These are phyloP conservation scores for Curvularia verruculosa DNA, from an alignment of 2,329 filamentous ascomycete genomes.

Conservation along the genomic window DNA sequence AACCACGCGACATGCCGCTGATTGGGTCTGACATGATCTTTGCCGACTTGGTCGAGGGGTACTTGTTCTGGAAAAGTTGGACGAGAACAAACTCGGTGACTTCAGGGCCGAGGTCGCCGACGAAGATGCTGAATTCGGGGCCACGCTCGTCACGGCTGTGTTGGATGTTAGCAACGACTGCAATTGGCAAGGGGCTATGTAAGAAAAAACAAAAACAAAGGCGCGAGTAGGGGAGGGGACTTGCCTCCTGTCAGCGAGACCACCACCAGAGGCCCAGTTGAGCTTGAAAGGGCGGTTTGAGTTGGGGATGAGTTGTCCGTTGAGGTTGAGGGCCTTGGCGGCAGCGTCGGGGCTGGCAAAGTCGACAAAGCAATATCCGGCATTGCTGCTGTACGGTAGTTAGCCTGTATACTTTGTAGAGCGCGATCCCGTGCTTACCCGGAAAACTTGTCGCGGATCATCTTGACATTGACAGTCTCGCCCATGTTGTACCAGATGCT, in stretches of 20 bases:
- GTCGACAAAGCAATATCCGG: conserved; percentile 98
- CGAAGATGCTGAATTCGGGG: conserved; percentile 96
- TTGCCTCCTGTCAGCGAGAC: conserved; percentile 89
- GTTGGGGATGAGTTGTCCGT: conserved; percentile 89
- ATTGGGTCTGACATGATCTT: conserved; percentile 99
- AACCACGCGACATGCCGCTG: conserved; percentile 95
- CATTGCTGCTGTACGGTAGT: conserved; percentile 78
- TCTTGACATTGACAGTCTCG: conserved; percentile 97
- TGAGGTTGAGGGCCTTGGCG: conserved; percentile 86
- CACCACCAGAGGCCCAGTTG: conserved; percentile 98
- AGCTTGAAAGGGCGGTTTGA: conserved; percentile 96
- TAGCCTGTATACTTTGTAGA: conserved; percentile 31
- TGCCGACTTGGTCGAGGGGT: conserved; percentile 96
- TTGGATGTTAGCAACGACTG: conserved; percentile 25
- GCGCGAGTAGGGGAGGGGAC: conserved; percentile 41
- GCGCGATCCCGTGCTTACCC: conserved; percentile 65
- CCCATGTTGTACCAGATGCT: conserved; percentile 92
- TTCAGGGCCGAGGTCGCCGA: conserved; percentile 95
- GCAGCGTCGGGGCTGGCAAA: conserved; percentile 84
- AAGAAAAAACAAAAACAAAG: background rate
- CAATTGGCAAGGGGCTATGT: background rate
- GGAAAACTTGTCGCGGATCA: conserved; percentile 99
- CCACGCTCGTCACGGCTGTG: conserved; percentile 83
- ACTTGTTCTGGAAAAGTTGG: conserved; percentile 94
- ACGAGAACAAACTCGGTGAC: conserved; percentile 98